Evolutionary conservation across 495 filamentous ascomycete species (phyloP), one percentile per base, ranked within the genome.

Genomic region (Podospora comata): DNA sequence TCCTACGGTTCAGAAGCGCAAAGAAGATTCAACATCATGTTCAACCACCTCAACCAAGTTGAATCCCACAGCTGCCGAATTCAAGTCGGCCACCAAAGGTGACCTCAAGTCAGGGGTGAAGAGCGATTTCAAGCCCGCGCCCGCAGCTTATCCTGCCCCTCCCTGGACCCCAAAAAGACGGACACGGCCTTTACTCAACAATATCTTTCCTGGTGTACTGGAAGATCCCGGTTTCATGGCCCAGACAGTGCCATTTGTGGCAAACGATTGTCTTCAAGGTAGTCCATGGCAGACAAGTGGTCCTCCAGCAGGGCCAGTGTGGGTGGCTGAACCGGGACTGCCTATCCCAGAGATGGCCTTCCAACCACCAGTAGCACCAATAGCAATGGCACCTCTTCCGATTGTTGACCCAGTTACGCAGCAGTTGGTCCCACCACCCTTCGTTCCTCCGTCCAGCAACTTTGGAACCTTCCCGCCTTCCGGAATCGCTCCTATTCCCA

Each of bases 11-110:
- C 27, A 23, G 4, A 56, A 5, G 18, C 61, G 39, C 16, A 48
- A 19, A 67, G 44, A 61, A 66, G 32, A 26, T 19, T 48, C 39
- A 7, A 62, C 39, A 20, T 18, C 44, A 23, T 23, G 20, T 34
- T 62, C 34, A 28, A 26, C 26, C 39, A 64, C 7, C 64, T 62
- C 15, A 28, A 74, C 73, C 59, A 70, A 59, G 44, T 60, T 78
- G 53, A 77, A 78, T 44, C 76, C 76, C 44, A 65, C 73, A 15
- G 73, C 76, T 2, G 70, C 70, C n/a, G 73, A 78, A 64, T 78
- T 78, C 63, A 74, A 65, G 64, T 70, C 70, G 9, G 60, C 53
- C 3, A 39, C n/a, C 5, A 39, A 32, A 3, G 39, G 2, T 11
- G 39, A 48, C 13, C 7, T 13, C 39, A 48, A 13, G 39, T 16